Evolutionary conservation across 2,329 filamentous ascomycete genomes (phyloP), one percentile per base, ranked within the genome.

Genomic region (Hypoxylon sp.): DNA sequence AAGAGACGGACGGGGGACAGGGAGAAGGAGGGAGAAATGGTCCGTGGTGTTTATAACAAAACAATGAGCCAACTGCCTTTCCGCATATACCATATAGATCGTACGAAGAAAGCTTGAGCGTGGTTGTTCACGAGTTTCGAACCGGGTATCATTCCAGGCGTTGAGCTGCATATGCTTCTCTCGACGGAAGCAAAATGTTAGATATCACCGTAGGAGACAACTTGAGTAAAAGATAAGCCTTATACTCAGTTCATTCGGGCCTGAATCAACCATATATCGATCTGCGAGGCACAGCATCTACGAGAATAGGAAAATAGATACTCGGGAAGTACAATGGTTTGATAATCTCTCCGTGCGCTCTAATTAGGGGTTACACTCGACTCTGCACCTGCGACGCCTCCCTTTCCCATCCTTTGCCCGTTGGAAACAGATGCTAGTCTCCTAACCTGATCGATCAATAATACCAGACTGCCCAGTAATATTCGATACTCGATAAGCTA

Each of bases 401-500:
- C 38, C 20, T 26, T 20, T 31, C 7, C 21, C 37, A 4, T n/a
- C 20, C 20, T 3, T 9, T 45, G 3, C n/a, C 8, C 23, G 26
- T 15, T 26, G 21, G 11, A n/a, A 21, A 45, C 42, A 29, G n/a
- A 27, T 21, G 38, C 31, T n/a, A 21, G 48, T 15, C 38, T 10
- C 23, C 33, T 26, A 6, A 27, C 15, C 40, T 26, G 6, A 23
- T 23, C 11, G 18, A 29, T 55, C 18, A 35, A 31, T 26, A 51
- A 37, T 48, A 10, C 17, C 11, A 29, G 21, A 47, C 29, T 43
- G 17, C 31, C n/a, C 13, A 48, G 43, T 27, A 41, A n/a, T 63
- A 58, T 52, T 43, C 41, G 53, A 58, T 61, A 58, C 55, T 62
- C 40, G 33, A 59, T 62, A 64, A 57, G 38, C 48, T 47, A 52